Evolutionary conservation across 495 filamentous ascomycete genomes (phyloP), one percentile per base, ranked within the genome.

Genomic region (Chaetomium cochliodes): DNA sequence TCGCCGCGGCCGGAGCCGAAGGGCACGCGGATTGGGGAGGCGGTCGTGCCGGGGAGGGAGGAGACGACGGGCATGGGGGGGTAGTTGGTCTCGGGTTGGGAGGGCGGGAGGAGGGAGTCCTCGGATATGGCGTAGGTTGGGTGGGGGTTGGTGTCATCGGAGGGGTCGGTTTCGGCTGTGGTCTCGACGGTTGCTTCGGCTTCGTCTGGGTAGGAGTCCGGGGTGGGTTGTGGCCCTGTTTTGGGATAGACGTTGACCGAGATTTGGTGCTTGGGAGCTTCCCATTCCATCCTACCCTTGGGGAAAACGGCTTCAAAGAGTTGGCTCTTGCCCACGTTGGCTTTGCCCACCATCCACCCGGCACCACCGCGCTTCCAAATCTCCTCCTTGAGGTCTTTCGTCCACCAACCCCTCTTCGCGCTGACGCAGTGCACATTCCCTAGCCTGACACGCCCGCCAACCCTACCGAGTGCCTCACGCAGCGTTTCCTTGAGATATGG

Each of bases 271-370:
- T 70, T 69, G 33, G 73, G 60, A 3, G 71, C 68, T 16, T 66
- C 64, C 65, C 15, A 80, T 37, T 78, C 77, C 68, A 80, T 84
- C 51, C 86, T 82, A 26, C 90, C 90, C 72, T 96, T 96, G 18
- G 93, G 93, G 69, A 91, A 96, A 20, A 96, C 87, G 11, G 81
- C 81, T 70, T 93, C 86, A 60, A 97, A 92, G 26, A 99, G 87
- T 65, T 87, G 88, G 71, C 92, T 97, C 76, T 99, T 99, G 16
- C 94, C 94, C 28, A 98, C 94, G 71, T 99, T 99, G 58, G 89
- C 91, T 69, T 93, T 96, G n/a, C 96, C 94, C 26, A 98, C 91
- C 80, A 99, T 87, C 94, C 94, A 99, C n/a, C 90, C 84, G 6
- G 88, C 96, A 3, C 93, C 92, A 11, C 88, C 91, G 46, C 91